Evolutionary conservation across 1,284 basidiomycete species (phyloP), one percentile per base, ranked within the genome.

Genomic region (Leccinum griseonigrum): DNA sequence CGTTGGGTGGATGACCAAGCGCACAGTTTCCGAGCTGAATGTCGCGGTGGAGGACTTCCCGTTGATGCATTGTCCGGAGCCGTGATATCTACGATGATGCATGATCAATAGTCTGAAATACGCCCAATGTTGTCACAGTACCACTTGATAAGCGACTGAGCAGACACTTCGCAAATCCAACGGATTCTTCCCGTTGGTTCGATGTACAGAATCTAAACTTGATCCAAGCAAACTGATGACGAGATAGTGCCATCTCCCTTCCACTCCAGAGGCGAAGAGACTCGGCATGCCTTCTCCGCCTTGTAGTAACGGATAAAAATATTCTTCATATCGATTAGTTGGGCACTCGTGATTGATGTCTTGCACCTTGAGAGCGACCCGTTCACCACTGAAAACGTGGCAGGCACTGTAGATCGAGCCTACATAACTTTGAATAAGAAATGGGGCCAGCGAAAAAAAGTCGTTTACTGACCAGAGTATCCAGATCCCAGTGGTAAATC

Each of bases 21-120:
- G 83, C 83, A 66, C 85, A 88, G 71, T 91, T 91, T 8, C 90
- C 90, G 4, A 91, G 80, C 66, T 91, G 89, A 57, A 91, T 86
- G 66, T 91, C 89, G 8, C 89, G 83, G 70, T 91, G 89, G 38
- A 91, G 78, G 43, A 91, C 78, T 16, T 88, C 89, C 34, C 84
- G 81, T 3, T 78, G 76, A 69, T 91, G 89, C 89, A 91, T 91
- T 60, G 83, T 84, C 66, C 87, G 83, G 11, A 91, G 77, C 48
- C 89, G 78, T 60, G 79, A 70, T 60, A 91, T 90, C 89, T 91
- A 69, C 34, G 57, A 38, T 50, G 18, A 61, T 43, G 43, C 50
- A 54, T 22, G 56, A 60, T 71, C 46, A 76, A 54, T 40, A 46
- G 36, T 60, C 54, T 31, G 54, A 18, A 31, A 10, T 28, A 56